These are phyloP conservation scores for Geranium incanum DNA, from an alignment of 441 rosid species.

Conservation along the genomic window DNA sequence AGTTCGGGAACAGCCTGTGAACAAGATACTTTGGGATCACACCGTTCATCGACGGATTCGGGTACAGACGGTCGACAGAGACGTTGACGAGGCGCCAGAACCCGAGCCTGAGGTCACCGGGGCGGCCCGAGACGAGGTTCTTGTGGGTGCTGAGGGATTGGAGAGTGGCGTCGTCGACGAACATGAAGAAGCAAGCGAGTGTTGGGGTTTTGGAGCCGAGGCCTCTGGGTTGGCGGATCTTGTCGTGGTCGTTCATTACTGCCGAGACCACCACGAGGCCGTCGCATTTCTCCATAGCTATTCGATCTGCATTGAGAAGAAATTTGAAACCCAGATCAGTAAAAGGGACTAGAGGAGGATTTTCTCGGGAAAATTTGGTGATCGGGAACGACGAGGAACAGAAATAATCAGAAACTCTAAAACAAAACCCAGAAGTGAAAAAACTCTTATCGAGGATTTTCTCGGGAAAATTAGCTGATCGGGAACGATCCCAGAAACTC, in stretches of 20 bases:
- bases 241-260: constrained; percentile 78
- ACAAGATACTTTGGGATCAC: constrained; percentile 67
- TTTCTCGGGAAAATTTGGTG: too few relatives aligned
- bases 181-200: constrained; percentile 72
- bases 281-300: constrained; percentile 63
- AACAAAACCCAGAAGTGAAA: too few relatives aligned
- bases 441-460: too few relatives aligned
- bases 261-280: constrained; percentile 80
- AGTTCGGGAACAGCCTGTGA: constrained; percentile 72
- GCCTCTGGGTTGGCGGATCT: constrained; percentile 73
- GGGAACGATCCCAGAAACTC: too few relatives aligned
- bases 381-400: background rate
- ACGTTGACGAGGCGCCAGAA: constrained; percentile 64
- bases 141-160: constrained; percentile 39
- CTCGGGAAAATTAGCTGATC: too few relatives aligned
- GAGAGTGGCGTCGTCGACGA: constrained; percentile 59
- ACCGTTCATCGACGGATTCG: constrained; percentile 77
- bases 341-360: background rate
- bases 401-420: background rate
- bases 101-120: constrained; percentile 32
- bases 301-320: constrained; percentile 39
- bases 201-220: constrained; percentile 58
- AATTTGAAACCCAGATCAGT: background rate
- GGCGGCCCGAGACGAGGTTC: constrained; percentile 29
- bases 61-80: constrained; percentile 31